A percentile compares a stretch with the other conserved stretches of the same genome.
phyloP scores from a whole-genome alignment of 202 grass and related monocot genomes.

The Zoysia matrella region DNA sequence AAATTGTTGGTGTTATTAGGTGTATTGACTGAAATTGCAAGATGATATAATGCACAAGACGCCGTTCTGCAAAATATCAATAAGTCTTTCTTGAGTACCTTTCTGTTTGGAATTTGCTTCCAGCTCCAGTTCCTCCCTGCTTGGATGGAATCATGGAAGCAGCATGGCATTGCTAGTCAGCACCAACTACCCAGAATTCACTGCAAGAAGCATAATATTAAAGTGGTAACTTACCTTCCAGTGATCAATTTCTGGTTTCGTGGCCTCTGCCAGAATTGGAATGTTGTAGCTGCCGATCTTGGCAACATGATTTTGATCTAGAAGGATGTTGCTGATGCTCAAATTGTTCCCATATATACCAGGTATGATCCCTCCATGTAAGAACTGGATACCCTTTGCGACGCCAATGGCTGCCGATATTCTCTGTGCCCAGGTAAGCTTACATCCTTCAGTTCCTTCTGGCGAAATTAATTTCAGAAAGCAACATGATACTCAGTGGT shows the following conservation, averaged over 20 bases:
- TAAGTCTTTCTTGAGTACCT: conserved; percentile 48
- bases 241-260: conserved; percentile 55
- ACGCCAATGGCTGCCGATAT: conserved; percentile 80
- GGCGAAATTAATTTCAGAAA: conserved; percentile 30
- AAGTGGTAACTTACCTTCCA: neutral
- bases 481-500: conserved; percentile 7
- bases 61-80: neutral
- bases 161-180: conserved; percentile 31
- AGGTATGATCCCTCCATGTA: conserved; percentile 88
- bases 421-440: conserved; percentile 85
- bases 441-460: conserved; percentile 76
- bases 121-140: conserved; percentile 42
- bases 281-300: conserved; percentile 90
- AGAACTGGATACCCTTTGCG: conserved; percentile 86
- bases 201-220: neutral
- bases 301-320: conserved; percentile 90
- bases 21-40: neutral
- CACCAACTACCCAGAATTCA: neutral
- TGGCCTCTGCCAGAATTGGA: conserved; percentile 72
- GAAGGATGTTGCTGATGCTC: conserved; percentile 76
- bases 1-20: conserved; percentile 12
- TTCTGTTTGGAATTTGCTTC: conserved; percentile 55
- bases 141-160: conserved; percentile 20
- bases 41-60: neutral
- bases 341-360: conserved; percentile 82